Evolutionary conservation across 805 yeast genomes (phyloP).

Genomic region (Wickerhamiella qilinensis): DNA sequence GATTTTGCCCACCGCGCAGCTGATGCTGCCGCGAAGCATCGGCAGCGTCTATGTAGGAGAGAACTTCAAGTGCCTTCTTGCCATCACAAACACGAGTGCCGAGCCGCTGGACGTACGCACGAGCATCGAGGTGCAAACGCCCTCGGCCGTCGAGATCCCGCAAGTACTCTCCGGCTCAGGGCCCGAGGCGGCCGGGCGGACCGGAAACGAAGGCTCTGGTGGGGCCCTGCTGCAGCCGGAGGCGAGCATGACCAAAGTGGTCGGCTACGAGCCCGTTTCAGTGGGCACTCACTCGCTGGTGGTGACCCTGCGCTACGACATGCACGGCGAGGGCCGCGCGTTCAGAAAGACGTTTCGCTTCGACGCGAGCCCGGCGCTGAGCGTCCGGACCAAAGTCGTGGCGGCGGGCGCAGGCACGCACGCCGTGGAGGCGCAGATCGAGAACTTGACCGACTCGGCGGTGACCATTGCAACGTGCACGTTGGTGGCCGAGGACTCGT

Average conservation of each 20-base stretch:
- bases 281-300: slow-evolving; percentile 17
- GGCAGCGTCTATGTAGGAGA: slow-evolving; percentile 21
- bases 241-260: background rate
- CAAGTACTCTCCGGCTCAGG: too few species aligned
- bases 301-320: slow-evolving; percentile 13
- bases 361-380: slow-evolving; percentile 19
- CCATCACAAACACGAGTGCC: slow-evolving; percentile 4
- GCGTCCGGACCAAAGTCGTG: slow-evolving; percentile 17
- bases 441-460: slow-evolving; percentile 18
- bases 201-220: too few species aligned
- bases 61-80: slow-evolving; percentile 16
- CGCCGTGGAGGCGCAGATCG: slow-evolving; percentile 22
- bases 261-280: slow-evolving; percentile 14
- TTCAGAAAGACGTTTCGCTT: slow-evolving; percentile 17
- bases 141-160: background rate
- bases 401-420: slow-evolving; percentile 4
- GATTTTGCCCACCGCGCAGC: slow-evolving; percentile 7
- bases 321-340: slow-evolving; percentile 7
- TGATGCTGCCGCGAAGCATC: slow-evolving; percentile 16
- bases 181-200: too few species aligned
- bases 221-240: background rate
- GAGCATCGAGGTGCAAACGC: slow-evolving; percentile 1
- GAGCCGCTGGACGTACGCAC: background rate
- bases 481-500: slow-evolving; percentile 15
- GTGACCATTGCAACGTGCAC: slow-evolving; percentile 18